These are phyloP conservation scores for Entophlyctis luteolus DNA, from an alignment of 192 early-diverging fungal genomes.

Conservation along the genomic window DNA sequence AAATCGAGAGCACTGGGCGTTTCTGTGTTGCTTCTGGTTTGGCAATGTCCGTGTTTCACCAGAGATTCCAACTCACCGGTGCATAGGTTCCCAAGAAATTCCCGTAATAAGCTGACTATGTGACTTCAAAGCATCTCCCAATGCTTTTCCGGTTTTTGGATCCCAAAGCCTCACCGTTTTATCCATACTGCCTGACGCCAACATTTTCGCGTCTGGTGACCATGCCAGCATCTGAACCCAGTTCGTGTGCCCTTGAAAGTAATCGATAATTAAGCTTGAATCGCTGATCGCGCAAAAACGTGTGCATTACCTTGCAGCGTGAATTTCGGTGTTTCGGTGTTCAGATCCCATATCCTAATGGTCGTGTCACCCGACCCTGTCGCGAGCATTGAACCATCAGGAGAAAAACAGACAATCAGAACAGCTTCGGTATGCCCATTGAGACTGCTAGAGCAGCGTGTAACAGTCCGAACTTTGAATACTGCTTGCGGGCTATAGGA, in stretches of 20 bases:
- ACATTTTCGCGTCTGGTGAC: conserved; percentile 79
- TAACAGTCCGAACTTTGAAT: conserved; percentile 89
- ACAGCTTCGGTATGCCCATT: conserved; percentile 92
- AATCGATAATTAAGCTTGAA: not conserved
- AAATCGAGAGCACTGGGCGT: conserved; percentile 71
- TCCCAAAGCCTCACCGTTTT: conserved; percentile 83
- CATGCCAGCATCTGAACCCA: conserved; percentile 93
- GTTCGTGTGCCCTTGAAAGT: conserved; percentile 67
- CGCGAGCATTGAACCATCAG: conserved; percentile 86
- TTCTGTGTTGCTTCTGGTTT: conserved; percentile 38
- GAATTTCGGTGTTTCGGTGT: conserved; percentile 88
- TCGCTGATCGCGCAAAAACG: not conserved
- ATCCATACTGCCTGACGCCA: conserved; percentile 96
- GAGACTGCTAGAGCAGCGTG: conserved; percentile 84
- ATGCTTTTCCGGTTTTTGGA: conserved; percentile 72
- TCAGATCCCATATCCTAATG: conserved; percentile 94
- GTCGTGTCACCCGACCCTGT: conserved; percentile 91
- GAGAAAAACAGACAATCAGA: conserved; percentile 83
- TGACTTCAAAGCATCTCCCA: conserved; percentile 74
- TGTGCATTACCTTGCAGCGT: conserved; percentile 59
- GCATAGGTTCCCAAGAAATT: conserved; percentile 91
- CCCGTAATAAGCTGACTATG: conserved; percentile 88
- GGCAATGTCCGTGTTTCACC: not conserved
- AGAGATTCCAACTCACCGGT: conserved; percentile 51
- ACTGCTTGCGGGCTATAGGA: conserved; percentile 92